phyloP scores from a whole-genome alignment of 225 moss, liverwort and hornwort species.

The Climacium dendroides region DNA sequence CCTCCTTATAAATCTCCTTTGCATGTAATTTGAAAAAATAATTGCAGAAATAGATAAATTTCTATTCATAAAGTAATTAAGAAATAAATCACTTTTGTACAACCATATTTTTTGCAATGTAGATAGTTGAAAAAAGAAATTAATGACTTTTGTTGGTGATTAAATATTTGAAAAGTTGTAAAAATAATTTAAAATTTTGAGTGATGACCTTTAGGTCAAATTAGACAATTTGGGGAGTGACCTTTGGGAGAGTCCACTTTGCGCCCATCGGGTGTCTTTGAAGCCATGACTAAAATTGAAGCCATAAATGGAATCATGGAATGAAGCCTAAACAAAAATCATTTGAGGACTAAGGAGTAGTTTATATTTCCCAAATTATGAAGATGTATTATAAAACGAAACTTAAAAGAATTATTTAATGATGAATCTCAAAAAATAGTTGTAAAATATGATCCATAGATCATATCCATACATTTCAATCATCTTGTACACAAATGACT shows the following conservation, averaged over 20 bases:
- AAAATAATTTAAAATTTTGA: neutral
- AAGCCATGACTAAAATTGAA: neutral
- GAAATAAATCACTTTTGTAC: no score
- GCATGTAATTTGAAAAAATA: neutral
- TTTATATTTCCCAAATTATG: no score
- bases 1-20: neutral
- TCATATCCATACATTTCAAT: no score
- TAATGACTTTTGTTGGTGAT: neutral
- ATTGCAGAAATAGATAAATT: no score
- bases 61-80: neutral
- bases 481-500: no score
- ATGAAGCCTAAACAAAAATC: neutral
- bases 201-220: fast-evolving
- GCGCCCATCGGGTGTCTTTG: fast-evolving
- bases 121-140: fast-evolving
- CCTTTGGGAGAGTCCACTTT: neutral
- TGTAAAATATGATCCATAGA: no score
- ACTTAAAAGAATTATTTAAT: no score
- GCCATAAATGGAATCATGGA: fast-evolving
- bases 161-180: neutral
- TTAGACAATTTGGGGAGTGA: neutral
- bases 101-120: neutral
- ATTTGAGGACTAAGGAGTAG: no score
- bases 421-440: no score
- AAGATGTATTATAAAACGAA: no score